These are phyloP conservation scores for Phlebopus sp. DNA, from an alignment of 1,284 basidiomycete species.

Conservation along the genomic window DNA sequence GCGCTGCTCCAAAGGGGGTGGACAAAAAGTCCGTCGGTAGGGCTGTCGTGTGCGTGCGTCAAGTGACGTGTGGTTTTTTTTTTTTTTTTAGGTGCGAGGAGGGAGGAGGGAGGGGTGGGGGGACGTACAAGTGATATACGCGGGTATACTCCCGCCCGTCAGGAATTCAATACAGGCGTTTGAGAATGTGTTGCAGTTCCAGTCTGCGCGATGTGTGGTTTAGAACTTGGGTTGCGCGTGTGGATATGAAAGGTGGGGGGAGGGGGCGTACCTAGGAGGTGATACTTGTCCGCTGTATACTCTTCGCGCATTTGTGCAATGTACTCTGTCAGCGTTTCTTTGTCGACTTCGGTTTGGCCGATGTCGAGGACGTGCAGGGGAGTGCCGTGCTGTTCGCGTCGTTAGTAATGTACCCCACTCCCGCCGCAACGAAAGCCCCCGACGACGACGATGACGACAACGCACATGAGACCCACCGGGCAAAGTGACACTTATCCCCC, in stretches of 20 bases:
- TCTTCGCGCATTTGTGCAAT: slow-evolving; percentile 68
- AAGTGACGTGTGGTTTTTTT: neutral
- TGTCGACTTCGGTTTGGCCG: slow-evolving; percentile 80
- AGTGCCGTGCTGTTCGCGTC: slow-evolving; percentile 61
- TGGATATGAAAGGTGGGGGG: too few species aligned
- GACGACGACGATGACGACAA: slow-evolving; percentile 9
- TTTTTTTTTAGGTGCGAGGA: too few species aligned
- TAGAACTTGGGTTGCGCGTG: too few species aligned
- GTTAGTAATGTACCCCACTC: too few species aligned
- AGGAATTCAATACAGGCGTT: slow-evolving; percentile 84
- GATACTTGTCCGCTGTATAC: slow-evolving; percentile 84
- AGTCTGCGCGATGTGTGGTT: slow-evolving; percentile 45
- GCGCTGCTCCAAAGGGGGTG: slow-evolving; percentile 84
- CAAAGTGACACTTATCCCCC: slow-evolving; percentile 64
- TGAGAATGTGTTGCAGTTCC: slow-evolving; percentile 91
- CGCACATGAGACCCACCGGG: slow-evolving; percentile 81
- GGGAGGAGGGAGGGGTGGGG: too few species aligned
- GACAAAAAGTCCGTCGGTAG: slow-evolving; percentile 87
- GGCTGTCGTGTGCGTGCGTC: too few species aligned
- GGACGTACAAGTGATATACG: slow-evolving; percentile 78
- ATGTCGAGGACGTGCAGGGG: slow-evolving; percentile 77
- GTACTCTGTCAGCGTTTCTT: slow-evolving; percentile 83
- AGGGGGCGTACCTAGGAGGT: too few species aligned
- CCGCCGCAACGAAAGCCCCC: too few species aligned
- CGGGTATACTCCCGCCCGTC: slow-evolving; percentile 75